These are phyloP conservation scores for Hypoxylon sp. DNA, from an alignment of 2,329 filamentous ascomycete genomes.

Conservation along the genomic window DNA sequence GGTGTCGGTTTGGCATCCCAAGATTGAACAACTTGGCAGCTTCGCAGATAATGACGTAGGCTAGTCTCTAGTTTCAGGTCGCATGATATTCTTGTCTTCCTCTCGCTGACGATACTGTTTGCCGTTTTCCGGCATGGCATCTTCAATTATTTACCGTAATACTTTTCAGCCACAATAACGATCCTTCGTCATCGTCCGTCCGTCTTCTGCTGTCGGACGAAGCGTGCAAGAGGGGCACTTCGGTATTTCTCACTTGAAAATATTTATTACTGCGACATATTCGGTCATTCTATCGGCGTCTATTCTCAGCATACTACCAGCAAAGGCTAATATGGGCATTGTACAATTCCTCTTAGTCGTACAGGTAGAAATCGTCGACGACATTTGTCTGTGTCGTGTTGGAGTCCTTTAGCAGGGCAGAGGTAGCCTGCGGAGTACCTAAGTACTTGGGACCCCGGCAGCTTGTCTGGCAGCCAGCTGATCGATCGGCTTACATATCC, in stretches of 20 bases:
- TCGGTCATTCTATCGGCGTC: constrained; percentile 40
- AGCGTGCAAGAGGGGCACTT: background rate
- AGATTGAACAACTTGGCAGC: constrained; percentile 10
- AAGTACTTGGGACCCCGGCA: background rate
- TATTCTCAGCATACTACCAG: constrained; percentile 17
- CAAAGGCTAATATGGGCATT: background rate
- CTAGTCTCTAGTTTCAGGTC: constrained; percentile 1
- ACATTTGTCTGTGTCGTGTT: background rate
- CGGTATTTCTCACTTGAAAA: too few species aligned
- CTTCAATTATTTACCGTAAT: constrained; percentile 31
- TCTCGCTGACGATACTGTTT: constrained; percentile 6
- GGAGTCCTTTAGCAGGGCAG: background rate
- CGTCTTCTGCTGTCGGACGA: constrained; percentile 14
- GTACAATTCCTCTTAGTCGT: background rate
- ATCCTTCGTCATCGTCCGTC: constrained; percentile 27
- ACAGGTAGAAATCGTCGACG: background rate
- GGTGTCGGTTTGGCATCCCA: background rate
- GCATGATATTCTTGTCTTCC: background rate
- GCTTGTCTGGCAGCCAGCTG: background rate
- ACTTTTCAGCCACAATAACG: constrained; percentile 27
- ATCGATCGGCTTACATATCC: background rate
- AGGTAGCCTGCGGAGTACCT: background rate
- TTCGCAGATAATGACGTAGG: constrained; percentile 16
- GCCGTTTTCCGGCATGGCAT: too few species aligned
- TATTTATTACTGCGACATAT: constrained; percentile 39